Evolutionary conservation across 331 rosid species (phyloP).

Genomic region (Quercus lobata): DNA sequence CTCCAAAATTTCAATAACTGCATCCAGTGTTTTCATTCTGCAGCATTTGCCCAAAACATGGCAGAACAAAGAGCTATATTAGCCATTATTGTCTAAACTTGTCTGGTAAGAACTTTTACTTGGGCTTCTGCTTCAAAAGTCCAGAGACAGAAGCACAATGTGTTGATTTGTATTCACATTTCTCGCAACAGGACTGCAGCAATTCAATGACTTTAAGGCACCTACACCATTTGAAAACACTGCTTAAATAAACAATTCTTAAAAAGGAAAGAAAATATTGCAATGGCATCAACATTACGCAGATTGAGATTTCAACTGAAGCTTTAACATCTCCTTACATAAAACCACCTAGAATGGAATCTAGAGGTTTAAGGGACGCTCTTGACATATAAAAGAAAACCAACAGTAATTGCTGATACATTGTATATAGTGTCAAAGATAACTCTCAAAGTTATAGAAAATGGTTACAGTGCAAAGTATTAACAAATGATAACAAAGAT

Average conservation of each 20-base stretch:
- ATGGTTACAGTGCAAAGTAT: background rate
- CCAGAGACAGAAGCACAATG: conserved; percentile 90
- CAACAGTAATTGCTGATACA: background rate
- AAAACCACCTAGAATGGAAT: background rate
- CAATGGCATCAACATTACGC: background rate
- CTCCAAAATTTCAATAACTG: background rate
- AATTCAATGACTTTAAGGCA: conserved; percentile 61
- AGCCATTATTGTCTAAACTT: background rate
- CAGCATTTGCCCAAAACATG: background rate
- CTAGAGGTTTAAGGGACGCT: background rate
- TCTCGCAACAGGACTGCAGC: conserved; percentile 76
- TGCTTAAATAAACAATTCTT: background rate
- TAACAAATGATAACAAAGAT: background rate
- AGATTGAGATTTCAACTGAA: background rate
- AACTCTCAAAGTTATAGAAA: background rate
- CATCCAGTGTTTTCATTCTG: background rate
- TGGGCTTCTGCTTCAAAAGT: conserved; percentile 67
- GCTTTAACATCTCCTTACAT: background rate
- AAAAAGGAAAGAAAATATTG: no score
- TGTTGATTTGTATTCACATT: conserved; percentile 63
- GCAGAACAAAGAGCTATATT: background rate
- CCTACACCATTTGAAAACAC: conserved; percentile 31
- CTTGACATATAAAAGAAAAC: background rate
- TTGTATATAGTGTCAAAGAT: background rate
- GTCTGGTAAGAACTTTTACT: conserved; percentile 15